These are phyloP conservation scores for Cetradonia linearis DNA, from an alignment of 495 filamentous ascomycete species.

Conservation along the genomic window DNA sequence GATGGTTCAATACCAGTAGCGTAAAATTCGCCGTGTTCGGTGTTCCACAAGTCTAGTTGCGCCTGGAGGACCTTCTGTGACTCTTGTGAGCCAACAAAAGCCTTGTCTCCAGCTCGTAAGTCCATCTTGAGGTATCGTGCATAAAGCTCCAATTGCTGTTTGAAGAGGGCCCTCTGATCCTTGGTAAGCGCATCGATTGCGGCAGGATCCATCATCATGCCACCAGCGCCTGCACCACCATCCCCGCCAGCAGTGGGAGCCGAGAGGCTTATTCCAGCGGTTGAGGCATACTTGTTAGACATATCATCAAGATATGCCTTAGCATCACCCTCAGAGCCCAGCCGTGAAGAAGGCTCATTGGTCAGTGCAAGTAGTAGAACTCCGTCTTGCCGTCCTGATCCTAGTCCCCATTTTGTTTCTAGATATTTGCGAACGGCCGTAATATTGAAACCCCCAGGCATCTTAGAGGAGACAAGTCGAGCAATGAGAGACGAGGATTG, in stretches of 20 bases:
- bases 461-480: slow-evolving; percentile 92
- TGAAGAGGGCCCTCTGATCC: slow-evolving; percentile 88
- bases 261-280: slow-evolving; percentile 75
- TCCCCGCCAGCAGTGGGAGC: slow-evolving; percentile 66
- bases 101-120: slow-evolving; percentile 88
- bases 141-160: slow-evolving; percentile 90
- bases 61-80: slow-evolving; percentile 77
- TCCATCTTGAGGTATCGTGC: slow-evolving; percentile 96
- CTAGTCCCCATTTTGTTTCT: slow-evolving; percentile 87
- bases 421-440: slow-evolving; percentile 88
- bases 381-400: slow-evolving; percentile 79
- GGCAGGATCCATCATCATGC: slow-evolving; percentile 99
- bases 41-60: slow-evolving; percentile 88
- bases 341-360: slow-evolving; percentile 77
- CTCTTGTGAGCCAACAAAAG: slow-evolving; percentile 71
- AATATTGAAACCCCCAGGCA: slow-evolving; percentile 99
- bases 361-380: slow-evolving; percentile 82
- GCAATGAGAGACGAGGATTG: slow-evolving; percentile 91
- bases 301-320: slow-evolving; percentile 85
- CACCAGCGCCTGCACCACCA: slow-evolving; percentile 55
- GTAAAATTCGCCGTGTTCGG: slow-evolving; percentile 94
- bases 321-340: slow-evolving; percentile 80
- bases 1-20: slow-evolving; percentile 87
- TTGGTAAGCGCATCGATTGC: slow-evolving; percentile 95
- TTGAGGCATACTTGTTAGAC: slow-evolving; percentile 78